Base-by-base conservation (phyloP, 179 eudicot genomes). In the Silene noctiflora region DNA sequence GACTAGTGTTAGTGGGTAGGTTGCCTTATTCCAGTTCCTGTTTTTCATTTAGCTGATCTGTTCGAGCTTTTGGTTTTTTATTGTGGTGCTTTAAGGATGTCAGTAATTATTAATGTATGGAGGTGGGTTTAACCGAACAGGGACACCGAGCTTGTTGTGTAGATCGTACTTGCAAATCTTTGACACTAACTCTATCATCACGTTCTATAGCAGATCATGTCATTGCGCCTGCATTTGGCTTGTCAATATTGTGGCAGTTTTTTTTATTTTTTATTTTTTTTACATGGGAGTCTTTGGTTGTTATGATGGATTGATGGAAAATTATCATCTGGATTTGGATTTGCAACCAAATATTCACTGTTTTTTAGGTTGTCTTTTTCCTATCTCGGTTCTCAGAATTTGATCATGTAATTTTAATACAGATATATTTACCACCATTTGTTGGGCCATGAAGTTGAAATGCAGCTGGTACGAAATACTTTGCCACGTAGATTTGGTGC, bases 1-100 rank as follows among this genome's bases (percentile, higher is more conserved):
- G 80, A 96, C 99, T 53, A 96, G 99, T 93, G 99, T 93, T 80
- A 96, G 99, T 78, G 99, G 99, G 99, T 96, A 70, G 69, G 97
- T 91, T 21, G 5, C 2, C 72, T 55, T 0, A 53, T 68, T 35
- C 59, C 59, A 55, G 59, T 55, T 55, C 19, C 21, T 33, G 22
- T 65, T 27, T 56, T 75, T n/a, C 7, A 10, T 9, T 31, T 39
- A 4, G 11, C 74, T 11, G 14, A 71, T n/a, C 22, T 19, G 6
- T n/a, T 20, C 46, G 4, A 33, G 59, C 59, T 13, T 8, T 72
- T 48, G 46, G 35, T 24, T 19, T 29, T 1, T 59, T 4, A 31
- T 11, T 77, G 25, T 33, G 42, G 53, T 27, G 63, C 60, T 60
- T 51, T 6, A 1, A 25, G 71, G 9, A 4, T 33, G 33, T 71